Conservation (phyloP, 148 eudicot genomes). For the Pharnaceum exiguum region DNA sequence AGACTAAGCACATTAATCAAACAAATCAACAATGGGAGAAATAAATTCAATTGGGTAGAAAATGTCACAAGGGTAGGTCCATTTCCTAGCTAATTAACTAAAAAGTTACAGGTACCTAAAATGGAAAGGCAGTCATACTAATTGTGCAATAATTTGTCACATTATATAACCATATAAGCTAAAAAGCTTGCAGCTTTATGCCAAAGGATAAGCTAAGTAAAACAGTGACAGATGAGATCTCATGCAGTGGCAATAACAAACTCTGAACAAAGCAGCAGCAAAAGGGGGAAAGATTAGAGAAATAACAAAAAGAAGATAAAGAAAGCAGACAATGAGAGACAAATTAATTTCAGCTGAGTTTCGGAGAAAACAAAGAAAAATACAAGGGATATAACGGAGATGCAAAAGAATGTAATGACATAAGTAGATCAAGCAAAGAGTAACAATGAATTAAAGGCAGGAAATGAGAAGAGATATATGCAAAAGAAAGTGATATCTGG, state of each 20-base stretch:
- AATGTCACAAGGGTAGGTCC: too few species aligned
- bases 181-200: not conserved
- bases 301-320: not conserved
- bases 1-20: too few species aligned
- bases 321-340: not conserved
- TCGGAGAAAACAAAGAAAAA: too few species aligned
- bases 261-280: not conserved
- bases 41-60: not conserved
- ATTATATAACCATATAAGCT: not conserved
- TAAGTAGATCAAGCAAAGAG: conserved; percentile 5
- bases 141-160: not conserved
- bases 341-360: not conserved
- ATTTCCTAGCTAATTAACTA: not conserved
- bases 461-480: not conserved
- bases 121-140: not conserved
- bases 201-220: not conserved
- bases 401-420: not conserved
- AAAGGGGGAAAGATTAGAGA: not conserved
- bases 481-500: not conserved
- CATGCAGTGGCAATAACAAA: not conserved
- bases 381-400: too few species aligned
- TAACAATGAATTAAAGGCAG: not conserved
- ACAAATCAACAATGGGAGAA: not conserved
- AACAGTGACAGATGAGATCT: not conserved
- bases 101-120: not conserved